Evolutionary conservation across 805 yeast genomes (phyloP).

Genomic region (Candida xyloterini): DNA sequence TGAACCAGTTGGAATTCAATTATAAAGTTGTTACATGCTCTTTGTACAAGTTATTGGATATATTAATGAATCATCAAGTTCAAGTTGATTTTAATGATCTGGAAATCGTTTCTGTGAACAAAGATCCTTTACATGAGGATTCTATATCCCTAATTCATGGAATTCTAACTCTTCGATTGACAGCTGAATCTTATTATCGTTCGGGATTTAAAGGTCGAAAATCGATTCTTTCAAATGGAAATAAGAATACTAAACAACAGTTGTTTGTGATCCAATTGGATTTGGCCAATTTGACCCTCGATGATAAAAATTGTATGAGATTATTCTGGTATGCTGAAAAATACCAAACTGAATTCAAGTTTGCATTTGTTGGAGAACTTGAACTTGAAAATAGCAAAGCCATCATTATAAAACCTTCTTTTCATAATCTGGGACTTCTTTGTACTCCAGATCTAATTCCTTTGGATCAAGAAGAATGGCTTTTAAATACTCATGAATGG

Average conservation of each 20-base stretch:
- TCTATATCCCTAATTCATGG: constrained; percentile 30
- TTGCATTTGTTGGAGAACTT: constrained; percentile 9
- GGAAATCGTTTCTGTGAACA: constrained; percentile 14
- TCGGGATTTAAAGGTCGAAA: constrained; percentile 34
- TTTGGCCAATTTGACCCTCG: constrained; percentile 8
- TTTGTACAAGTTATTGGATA: constrained; percentile 9
- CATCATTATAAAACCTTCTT: background rate
- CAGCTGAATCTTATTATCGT: constrained; percentile 29
- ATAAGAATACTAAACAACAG: constrained; percentile 18
- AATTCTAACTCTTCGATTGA: constrained; percentile 28
- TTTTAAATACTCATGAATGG: constrained; percentile 30
- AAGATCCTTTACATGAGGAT: constrained; percentile 32
- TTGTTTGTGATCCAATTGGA: constrained; percentile 26
- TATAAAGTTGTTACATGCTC: constrained; percentile 7
- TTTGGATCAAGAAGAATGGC: constrained; percentile 21
- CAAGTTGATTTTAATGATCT: constrained; percentile 6
- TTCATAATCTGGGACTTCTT: constrained; percentile 12
- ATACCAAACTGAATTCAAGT: constrained; percentile 5
- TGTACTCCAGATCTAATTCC: constrained; percentile 20
- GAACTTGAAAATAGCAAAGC: background rate
- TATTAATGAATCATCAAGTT: background rate
- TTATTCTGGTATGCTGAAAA: constrained; percentile 34
- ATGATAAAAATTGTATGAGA: constrained; percentile 24
- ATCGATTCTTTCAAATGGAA: constrained; percentile 27
- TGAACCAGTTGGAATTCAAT: constrained; percentile 1